Percentiles rank a stretch among this genome's conserved stretches.
Conservation (phyloP, 345 rosid genomes). For the Garcia nutans region DNA sequence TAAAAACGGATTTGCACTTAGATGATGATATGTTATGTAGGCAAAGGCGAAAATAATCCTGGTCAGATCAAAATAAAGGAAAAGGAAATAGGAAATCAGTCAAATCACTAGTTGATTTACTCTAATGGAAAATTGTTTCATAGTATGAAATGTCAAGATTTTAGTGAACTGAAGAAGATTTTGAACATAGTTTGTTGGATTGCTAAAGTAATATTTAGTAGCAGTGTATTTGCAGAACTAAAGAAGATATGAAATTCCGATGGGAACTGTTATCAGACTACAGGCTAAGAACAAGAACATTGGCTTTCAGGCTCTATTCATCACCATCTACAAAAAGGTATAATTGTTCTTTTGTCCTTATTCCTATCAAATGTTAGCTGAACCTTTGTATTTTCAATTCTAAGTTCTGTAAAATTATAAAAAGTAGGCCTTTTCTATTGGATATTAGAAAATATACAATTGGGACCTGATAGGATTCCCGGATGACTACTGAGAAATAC, state of each 20-base stretch:
- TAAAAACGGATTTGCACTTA: neutral
- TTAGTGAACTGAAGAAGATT: neutral
- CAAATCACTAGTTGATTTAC: neutral
- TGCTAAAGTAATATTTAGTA: conserved; percentile 22
- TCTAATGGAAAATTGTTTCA: neutral
- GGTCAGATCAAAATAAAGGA: neutral
- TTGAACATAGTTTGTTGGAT: neutral
- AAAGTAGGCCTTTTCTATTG: neutral
- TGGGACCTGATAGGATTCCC: no score
- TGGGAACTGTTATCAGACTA: conserved; percentile 46
- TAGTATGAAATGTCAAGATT: neutral
- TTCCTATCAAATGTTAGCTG: neutral
- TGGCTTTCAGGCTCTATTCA: conserved; percentile 35
- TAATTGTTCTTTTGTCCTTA: neutral
- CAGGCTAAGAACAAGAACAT: conserved; percentile 37
- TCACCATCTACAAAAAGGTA: conserved; percentile 37
- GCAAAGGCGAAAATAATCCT: neutral
- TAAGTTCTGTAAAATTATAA: neutral
- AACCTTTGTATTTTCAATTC: neutral
- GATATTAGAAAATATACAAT: neutral
- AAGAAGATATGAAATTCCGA: conserved; percentile 41
- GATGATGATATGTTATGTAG: neutral
- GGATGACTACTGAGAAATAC: no score
- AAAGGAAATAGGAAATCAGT: neutral
- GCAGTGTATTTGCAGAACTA: conserved; percentile 44